Conservation (phyloP, 148 eudicot species). For the Heliamphora exappendiculata region DNA sequence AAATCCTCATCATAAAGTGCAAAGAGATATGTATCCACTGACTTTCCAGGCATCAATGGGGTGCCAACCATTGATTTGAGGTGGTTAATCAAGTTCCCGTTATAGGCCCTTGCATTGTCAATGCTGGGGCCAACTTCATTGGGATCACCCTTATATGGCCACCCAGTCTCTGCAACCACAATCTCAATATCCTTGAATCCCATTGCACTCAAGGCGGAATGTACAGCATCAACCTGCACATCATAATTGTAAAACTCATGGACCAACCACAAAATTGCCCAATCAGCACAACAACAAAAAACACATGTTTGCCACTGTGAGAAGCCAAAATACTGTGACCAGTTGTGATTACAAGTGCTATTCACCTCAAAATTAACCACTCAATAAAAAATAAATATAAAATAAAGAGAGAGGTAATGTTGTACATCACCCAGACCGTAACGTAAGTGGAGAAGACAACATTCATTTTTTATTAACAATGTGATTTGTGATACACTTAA, state of each 20-base stretch:
- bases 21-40: conserved; percentile 76
- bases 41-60: conserved; percentile 82
- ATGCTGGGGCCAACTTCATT: conserved; percentile 66
- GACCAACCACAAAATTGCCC: not conserved
- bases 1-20: conserved; percentile 87
- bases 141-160: conserved; percentile 79
- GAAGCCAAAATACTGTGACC: no score
- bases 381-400: no score
- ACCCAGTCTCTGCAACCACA: conserved; percentile 90
- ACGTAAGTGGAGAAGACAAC: no score
- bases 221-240: conserved; percentile 72
- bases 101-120: conserved; percentile 78
- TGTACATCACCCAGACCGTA: no score
- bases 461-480: no score
- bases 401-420: no score
- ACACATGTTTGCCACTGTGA: no score
- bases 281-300: no score
- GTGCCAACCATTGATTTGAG: conserved; percentile 74
- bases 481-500: no score
- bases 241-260: not conserved
- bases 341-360: no score
- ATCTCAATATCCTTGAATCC: conserved; percentile 72
- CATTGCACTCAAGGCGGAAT: conserved; percentile 60
- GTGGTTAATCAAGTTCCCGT: conserved; percentile 62
- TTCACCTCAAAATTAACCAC: no score